phyloP scores from a whole-genome alignment of 305 asterid species.

The Ruellia speciosa region DNA sequence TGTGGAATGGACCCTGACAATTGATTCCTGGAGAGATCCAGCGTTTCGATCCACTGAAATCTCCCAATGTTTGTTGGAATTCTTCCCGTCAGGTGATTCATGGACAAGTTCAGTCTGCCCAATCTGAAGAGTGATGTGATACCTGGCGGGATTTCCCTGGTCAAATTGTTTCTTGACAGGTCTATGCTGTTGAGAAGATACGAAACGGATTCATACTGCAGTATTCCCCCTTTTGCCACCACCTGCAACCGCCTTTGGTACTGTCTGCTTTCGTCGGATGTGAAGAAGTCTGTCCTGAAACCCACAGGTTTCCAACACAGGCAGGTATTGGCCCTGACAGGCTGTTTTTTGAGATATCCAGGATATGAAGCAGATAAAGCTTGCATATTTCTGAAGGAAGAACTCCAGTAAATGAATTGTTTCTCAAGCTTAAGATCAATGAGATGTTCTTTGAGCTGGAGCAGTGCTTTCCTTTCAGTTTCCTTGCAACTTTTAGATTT shows the following conservation, averaged over 20 bases:
- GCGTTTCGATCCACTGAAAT: constrained; percentile 21
- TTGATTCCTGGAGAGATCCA: constrained; percentile 24
- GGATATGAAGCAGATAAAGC: constrained; percentile 22
- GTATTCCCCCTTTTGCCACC: constrained; percentile 23
- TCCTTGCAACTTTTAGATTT: constrained; percentile 10
- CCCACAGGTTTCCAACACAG: constrained; percentile 29
- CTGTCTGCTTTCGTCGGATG: not conserved
- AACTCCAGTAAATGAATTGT: constrained; percentile 23
- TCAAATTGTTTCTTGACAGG: constrained; percentile 24
- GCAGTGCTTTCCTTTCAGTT: constrained; percentile 19
- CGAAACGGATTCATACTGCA: constrained; percentile 15
- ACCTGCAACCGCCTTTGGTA: constrained; percentile 18
- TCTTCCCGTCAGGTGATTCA: constrained; percentile 26
- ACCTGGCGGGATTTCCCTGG: constrained; percentile 24
- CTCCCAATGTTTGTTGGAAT: constrained; percentile 24
- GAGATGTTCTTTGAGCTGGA: constrained; percentile 17
- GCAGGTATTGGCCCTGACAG: constrained; percentile 23
- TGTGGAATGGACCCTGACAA: constrained; percentile 25
- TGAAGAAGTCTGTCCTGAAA: constrained; percentile 23
- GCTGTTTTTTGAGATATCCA: constrained; percentile 25
- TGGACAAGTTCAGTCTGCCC: constrained; percentile 28
- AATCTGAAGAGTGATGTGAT: constrained; percentile 21
- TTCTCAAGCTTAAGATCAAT: constrained; percentile 22
- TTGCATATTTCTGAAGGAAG: constrained; percentile 24
- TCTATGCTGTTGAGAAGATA: constrained; percentile 30